Base-by-base conservation (phyloP, 2,329 filamentous ascomycete genomes). In the Penicillium sp. region DNA sequence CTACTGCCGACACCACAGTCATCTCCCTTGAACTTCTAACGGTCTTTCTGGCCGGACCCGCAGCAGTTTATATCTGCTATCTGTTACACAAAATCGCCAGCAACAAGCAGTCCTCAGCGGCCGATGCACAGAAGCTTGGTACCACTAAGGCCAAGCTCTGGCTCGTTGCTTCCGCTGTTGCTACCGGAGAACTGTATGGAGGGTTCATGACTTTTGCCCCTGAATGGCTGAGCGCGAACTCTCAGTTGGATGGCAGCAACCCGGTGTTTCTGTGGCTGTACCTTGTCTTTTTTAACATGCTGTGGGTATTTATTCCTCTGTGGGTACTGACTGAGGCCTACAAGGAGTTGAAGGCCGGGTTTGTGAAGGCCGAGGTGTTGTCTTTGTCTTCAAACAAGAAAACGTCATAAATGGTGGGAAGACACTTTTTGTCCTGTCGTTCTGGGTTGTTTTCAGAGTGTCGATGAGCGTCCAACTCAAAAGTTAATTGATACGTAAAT, bases 251-350 rank as follows among this genome's bases (percentile, higher is more conserved):
- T 59, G 83, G 80, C 0, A 77, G 76, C 28, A 83, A 85, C 60
- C 82, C 79, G 61, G 83, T 87, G 69, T 86, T 84, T 64, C 66
- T 83, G 66, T 86, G 83, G 81, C 69, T 87, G 11, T 87, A 87
- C 63, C 69, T 87, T 60, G 69, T 81, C 58, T 85, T 86, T 69
- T 87, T 87, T 72, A 87, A 87, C 64, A 80, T 75, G 18, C 70
- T 87, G 3, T 86, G 83, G 83, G 83, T 86, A 16, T 77, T 78
- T 60, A 76, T 85, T 58, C 83, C 83, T 1, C 59, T 79, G 20
- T 85, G 81, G 81, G 78, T 84, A 42, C 63, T 85, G 56, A 80
- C 71, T 62, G 79, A 82, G 66, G 77, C 77, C 1, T 79, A 78
- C 52, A 69, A 70, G 45, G 77, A 79, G 58, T 68, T 81, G 47